phyloP scores from a whole-genome alignment of 1,139 yeast genomes.

The Saccharomycopsis hybrid region DNA sequence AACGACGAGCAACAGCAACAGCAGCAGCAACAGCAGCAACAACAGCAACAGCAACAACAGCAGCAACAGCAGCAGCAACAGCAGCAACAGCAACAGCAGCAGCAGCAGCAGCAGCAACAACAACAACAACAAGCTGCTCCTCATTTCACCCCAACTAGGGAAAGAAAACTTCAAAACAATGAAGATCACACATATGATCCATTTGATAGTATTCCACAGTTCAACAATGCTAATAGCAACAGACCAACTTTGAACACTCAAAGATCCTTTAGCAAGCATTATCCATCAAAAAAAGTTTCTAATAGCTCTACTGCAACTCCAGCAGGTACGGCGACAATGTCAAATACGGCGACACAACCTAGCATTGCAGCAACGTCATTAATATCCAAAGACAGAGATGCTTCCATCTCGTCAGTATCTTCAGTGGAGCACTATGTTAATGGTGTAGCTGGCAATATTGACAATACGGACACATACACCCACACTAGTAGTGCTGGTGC shows the following conservation, averaged over 20 bases:
- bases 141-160: background rate
- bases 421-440: conserved; percentile 2
- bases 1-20: background rate
- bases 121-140: background rate
- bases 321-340: no score
- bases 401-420: conserved; percentile 8
- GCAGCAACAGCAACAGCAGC: no score
- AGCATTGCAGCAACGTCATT: background rate
- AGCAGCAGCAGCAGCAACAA: background rate
- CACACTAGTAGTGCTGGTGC: background rate
- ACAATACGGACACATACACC: background rate
- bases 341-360: conserved; percentile 1
- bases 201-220: background rate
- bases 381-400: conserved; percentile 11
- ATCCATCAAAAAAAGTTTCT: conserved; percentile 4
- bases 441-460: background rate
- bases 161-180: no score
- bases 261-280: no score
- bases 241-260: background rate
- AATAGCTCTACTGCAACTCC: conserved; percentile 5
- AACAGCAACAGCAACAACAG: background rate
- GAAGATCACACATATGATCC: no score
- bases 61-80: background rate
- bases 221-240: no score
- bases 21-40: background rate